Evolutionary conservation across 352 stramenopile genomes (phyloP).

Genomic region (Discostella stelligera): DNA sequence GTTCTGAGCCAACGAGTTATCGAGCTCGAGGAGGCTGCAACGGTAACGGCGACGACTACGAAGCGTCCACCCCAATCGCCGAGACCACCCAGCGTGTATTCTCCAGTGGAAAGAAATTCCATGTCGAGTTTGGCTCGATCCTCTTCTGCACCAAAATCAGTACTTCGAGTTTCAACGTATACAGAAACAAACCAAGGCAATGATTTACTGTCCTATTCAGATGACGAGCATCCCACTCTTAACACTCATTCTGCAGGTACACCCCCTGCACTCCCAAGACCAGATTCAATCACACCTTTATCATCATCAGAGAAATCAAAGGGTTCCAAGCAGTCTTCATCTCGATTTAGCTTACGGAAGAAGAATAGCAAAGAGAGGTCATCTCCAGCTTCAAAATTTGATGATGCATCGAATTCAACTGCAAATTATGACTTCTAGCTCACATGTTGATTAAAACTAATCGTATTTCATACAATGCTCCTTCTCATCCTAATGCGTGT

Average conservation of each 20-base stretch:
- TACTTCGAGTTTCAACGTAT: constrained; percentile 17
- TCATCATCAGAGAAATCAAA: constrained; percentile 14
- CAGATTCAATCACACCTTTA: neutral
- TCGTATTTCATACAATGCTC: neutral
- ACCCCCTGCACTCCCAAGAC: neutral
- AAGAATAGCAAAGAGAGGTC: constrained; percentile 17
- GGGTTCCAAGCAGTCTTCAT: constrained; percentile 21
- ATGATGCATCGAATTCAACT: constrained; percentile 41
- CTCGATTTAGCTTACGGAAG: constrained; percentile 30
- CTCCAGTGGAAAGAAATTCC: constrained; percentile 25
- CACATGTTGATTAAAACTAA: neutral
- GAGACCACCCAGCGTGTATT: constrained; percentile 34
- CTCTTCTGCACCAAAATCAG: constrained; percentile 10
- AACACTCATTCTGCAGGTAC: neutral
- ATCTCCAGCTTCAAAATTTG: constrained; percentile 20
- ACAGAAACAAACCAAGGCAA: constrained; percentile 22
- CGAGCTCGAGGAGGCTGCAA: constrained; percentile 51
- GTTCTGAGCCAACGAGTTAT: constrained; percentile 54
- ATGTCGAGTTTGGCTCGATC: constrained; percentile 4
- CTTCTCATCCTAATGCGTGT: too few relatives aligned
- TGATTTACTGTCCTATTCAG: constrained; percentile 29
- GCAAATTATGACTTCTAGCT: constrained; percentile 41
- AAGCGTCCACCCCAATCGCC: constrained; percentile 10
- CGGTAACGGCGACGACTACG: neutral
- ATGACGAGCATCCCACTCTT: neutral